Evolutionary conservation across 2,329 filamentous ascomycete species (phyloP).

Genomic region (Teratosphaeria viscida): DNA sequence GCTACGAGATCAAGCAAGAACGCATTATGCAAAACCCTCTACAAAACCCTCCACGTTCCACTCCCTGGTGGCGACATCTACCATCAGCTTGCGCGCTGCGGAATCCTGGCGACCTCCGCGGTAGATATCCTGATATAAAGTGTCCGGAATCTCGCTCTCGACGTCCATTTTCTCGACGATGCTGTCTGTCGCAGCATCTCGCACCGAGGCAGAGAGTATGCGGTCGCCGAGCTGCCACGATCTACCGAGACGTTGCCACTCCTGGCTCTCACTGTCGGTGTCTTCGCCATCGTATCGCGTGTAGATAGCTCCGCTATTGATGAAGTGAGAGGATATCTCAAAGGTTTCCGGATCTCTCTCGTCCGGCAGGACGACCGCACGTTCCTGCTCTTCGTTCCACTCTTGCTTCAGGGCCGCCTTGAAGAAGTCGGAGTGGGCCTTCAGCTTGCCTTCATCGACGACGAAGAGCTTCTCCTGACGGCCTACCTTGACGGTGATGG

Average conservation of each 20-base stretch:
- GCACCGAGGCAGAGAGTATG: not conserved
- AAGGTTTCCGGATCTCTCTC: not conserved
- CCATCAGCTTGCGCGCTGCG: not conserved
- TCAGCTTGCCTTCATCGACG: not conserved
- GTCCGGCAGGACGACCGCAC: not conserved
- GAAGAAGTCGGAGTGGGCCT: not conserved
- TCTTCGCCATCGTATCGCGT: not conserved
- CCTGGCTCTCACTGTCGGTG: not conserved
- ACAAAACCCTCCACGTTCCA: not conserved
- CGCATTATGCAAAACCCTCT: not conserved
- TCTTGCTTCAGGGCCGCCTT: not conserved
- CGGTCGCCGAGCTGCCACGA: slow-evolving; percentile 1
- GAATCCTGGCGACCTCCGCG: not conserved
- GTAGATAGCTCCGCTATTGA: not conserved
- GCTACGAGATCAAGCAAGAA: not conserved
- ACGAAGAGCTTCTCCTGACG: not conserved
- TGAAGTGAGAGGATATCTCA: not conserved
- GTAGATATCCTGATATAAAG: not conserved
- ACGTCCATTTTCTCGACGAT: not conserved
- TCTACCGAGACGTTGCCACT: not conserved
- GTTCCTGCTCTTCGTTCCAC: not conserved
- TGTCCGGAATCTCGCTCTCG: not conserved
- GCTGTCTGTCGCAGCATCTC: not conserved
- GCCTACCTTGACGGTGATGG: not conserved
- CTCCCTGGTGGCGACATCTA: not conserved